Base-by-base conservation (phyloP, 2,329 filamentous ascomycete species). In the Apiospora aurea region DNA sequence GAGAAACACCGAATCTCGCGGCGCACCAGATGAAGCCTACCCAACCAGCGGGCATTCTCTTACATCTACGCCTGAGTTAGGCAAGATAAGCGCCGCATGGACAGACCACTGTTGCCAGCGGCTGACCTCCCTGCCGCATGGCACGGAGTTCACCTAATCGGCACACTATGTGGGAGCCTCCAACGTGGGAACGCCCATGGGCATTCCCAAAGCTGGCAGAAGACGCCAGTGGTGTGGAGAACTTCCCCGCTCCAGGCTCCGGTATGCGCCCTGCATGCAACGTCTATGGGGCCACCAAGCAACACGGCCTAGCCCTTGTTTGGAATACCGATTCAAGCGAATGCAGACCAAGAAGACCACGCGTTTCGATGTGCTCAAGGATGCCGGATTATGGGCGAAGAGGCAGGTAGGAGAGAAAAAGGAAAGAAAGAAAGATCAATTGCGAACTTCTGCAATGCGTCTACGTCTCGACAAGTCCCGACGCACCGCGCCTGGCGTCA, bases 221-320 rank as follows among this genome's bases (percentile, higher is more conserved):
- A 21, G 21, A 21, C 46, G 46, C 46, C 46, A 18, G 21, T 14
- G 18, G 21, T 26, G 49, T 10, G 49, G 49, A 51, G n/a, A 26
- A 2, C 49, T 51, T 51, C 49, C 49, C 49, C 49, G 49, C 49
- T 51, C 24, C 7, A 26, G 24, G 49, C 24, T 26, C 47, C n/a
- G 47, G 47, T 49, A 49, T 49, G 47, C 47, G 47, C 47, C 47
- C 49, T 51, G 49, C 47, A 49, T 49, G 47, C 47, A 49, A 49
- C 21, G 47, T n/a, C n/a, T n/a, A n/a, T n/a, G 18, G 47, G 47
- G 21, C 7, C 44, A 5, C 47, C 8, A 49, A 11, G 47, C 47
- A 24, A n/a, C 21, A 5, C 18, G 21, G n/a, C 8, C 47, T 49
- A 21, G 14, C 47, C 44, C 4, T 38, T 38, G 8, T 16, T 47